phyloP scores from a whole-genome alignment of 1,139 yeast genomes.

The Protomyces pachydermus region DNA sequence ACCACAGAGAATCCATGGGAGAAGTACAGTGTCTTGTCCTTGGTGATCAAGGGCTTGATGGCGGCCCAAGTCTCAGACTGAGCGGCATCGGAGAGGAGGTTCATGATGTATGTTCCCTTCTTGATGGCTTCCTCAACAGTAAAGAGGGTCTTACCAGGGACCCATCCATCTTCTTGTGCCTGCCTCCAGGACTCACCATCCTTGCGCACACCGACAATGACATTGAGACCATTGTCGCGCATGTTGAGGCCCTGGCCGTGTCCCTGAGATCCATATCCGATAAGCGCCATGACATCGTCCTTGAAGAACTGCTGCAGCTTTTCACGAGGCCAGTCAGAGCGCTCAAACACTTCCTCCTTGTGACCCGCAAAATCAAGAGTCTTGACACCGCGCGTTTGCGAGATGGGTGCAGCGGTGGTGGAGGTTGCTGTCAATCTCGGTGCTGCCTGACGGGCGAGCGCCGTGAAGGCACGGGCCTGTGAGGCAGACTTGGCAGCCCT shows the following conservation, averaged over 20 bases:
- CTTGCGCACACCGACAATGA: conserved; percentile 96
- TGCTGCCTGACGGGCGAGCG: conserved; percentile 36
- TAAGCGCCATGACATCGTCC: conserved; percentile 93
- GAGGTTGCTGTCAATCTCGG: conserved; percentile 34
- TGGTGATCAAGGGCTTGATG: conserved; percentile 84
- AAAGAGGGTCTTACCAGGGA: conserved; percentile 96
- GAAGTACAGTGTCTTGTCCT: conserved; percentile 94
- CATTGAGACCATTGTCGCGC: conserved; percentile 98
- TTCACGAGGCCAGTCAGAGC: conserved; percentile 99
- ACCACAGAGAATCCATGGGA: conserved; percentile 99
- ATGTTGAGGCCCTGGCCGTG: conserved; percentile 99
- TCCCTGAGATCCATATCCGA: conserved; percentile 99
- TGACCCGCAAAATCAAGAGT: conserved; percentile 96
- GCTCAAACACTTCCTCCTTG: conserved; percentile 88
- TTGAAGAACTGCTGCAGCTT: conserved; percentile 93
- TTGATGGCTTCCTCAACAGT: conserved; percentile 87
- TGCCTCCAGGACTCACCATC: conserved; percentile 99
- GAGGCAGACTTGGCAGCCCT: conserved; percentile 37
- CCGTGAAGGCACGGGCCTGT: conserved; percentile 31
- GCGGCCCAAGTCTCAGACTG: conserved; percentile 96
- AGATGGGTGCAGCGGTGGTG: conserved; percentile 34
- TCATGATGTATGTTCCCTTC: conserved; percentile 93
- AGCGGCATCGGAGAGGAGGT: conserved; percentile 97
- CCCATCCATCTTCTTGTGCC: conserved; percentile 99
- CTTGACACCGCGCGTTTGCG: conserved; percentile 71